Evolutionary conservation across 75 land plant species (phyloP), one percentile per base, ranked within the genome.

Genomic region (Larix kaempferi): DNA sequence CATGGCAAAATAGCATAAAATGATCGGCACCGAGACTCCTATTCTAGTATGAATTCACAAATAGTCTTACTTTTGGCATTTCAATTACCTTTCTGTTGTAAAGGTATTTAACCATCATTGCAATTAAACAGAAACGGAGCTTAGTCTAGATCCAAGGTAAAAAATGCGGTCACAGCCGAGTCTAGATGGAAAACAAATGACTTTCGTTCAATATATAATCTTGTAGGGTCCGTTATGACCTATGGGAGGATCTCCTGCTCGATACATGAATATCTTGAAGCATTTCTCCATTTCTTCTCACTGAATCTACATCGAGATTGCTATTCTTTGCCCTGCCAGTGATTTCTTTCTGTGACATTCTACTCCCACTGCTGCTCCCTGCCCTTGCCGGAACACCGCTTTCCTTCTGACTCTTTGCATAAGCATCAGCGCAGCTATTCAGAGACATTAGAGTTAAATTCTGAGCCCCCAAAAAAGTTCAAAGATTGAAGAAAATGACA

Each of bases 201-300:
- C 98, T 97, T 44, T 96, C 99, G 81, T 89, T 26, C 94, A 91
- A 41, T 96, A 96, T 33, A 94, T 96, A 74, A 90, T 89, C 73
- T 84, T 85, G 84, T 92, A 94, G 1, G 96, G 94, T 11, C 98
- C 97, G 74, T 90, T 80, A 26, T 95, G 98, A 76, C 93, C 93
- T 35, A 95, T 56, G 16, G 98, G 98, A 1, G 91, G 91, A 79
- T 93, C 92, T 0, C 98, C 98, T 81, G 93, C 98, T 39, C 76
- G 75, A 59, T 95, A 95, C 2, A 88, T 87, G 72, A 67, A 91
- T 12, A 95, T 77, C 85, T 89, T 95, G 75, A 95, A 88, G 37
- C 78, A 71, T 61, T 90, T 90, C 73, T 93, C 98, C 98, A 96
- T 96, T 78, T 96, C n/a, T n/a, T n/a, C n/a, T n/a, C n/a, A n/a